These are phyloP conservation scores for Mortierella antarctica DNA, from an alignment of 192 early-diverging fungal species.

Conservation along the genomic window DNA sequence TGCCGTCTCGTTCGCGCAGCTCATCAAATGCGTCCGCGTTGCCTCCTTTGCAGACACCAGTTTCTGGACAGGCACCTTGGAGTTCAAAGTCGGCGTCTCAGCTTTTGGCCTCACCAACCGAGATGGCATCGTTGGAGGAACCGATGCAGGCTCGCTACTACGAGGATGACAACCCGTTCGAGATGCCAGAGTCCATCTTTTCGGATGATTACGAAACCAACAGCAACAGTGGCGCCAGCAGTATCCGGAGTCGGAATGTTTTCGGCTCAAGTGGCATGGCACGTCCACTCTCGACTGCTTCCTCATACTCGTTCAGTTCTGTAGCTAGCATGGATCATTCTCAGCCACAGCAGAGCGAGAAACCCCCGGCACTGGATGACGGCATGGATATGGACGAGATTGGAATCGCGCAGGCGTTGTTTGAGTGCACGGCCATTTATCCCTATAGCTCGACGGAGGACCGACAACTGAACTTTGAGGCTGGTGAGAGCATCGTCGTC, in stretches of 20 bases:
- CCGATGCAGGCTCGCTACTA: slow-evolving; percentile 32
- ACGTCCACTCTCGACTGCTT: slow-evolving; percentile 15
- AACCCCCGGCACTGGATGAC: slow-evolving; percentile 34
- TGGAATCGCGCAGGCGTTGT: slow-evolving; percentile 42
- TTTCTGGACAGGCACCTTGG: slow-evolving; percentile 4
- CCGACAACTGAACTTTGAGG: slow-evolving; percentile 48
- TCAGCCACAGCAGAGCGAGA: background rate
- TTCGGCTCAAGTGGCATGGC: background rate
- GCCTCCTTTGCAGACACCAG: slow-evolving; percentile 1
- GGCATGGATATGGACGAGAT: slow-evolving; percentile 49
- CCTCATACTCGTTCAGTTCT: slow-evolving; percentile 15
- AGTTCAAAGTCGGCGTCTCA: slow-evolving; percentile 20
- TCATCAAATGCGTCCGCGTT: slow-evolving; percentile 11
- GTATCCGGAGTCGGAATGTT: slow-evolving; percentile 3
- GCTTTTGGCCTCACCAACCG: slow-evolving; percentile 5
- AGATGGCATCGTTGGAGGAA: background rate
- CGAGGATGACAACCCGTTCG: slow-evolving; percentile 52
- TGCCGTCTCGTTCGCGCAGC: slow-evolving; percentile 15
- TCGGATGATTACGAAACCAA: slow-evolving; percentile 33
- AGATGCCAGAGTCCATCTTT: slow-evolving; percentile 52
- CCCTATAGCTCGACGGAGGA: slow-evolving; percentile 38
- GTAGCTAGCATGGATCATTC: background rate
- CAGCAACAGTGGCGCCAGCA: background rate
- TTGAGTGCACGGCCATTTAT: slow-evolving; percentile 53
- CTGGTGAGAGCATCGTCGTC: slow-evolving; percentile 47